These are phyloP conservation scores for Melanopsichium pennsylvanicum DNA, from an alignment of 1,284 basidiomycete genomes.

Conservation along the genomic window DNA sequence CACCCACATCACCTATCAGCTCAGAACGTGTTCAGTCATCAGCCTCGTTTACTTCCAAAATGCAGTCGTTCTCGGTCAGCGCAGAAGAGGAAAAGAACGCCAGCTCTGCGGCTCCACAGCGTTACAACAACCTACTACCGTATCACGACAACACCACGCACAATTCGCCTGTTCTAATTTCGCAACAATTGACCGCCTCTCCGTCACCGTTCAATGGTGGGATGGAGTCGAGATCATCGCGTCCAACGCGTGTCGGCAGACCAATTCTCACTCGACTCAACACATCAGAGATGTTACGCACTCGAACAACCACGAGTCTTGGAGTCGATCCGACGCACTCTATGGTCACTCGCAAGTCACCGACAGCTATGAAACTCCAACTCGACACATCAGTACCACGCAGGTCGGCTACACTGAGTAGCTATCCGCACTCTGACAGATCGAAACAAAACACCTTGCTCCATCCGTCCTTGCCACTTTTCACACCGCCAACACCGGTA, in stretches of 20 bases:
- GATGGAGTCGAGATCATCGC: background rate
- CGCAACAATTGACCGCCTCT: slow-evolving; percentile 1
- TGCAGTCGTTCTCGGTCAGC: slow-evolving; percentile 1
- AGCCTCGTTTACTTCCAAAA: background rate
- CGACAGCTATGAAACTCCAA: slow-evolving; percentile 20
- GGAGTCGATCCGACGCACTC: slow-evolving; percentile 5
- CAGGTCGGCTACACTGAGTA: slow-evolving; percentile 30
- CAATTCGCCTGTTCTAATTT: background rate
- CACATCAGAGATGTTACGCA: slow-evolving; percentile 47
- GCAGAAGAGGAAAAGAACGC: background rate
- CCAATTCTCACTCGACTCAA: slow-evolving; percentile 46
- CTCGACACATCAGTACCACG: slow-evolving; percentile 38
- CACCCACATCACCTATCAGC: background rate
- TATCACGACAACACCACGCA: no score
- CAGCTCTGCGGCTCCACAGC: no score
- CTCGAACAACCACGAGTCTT: slow-evolving; percentile 9
- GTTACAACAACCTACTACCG: no score
- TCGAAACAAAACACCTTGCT: slow-evolving; percentile 1
- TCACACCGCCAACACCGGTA: slow-evolving; percentile 4
- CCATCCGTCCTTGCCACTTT: background rate
- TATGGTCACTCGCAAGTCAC: slow-evolving; percentile 12
- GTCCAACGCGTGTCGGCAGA: slow-evolving; percentile 10
- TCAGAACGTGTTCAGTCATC: background rate
- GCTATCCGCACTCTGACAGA: slow-evolving; percentile 19
- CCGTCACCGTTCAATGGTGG: background rate